These are phyloP conservation scores for Lichtheimia corymbifera DNA, from an alignment of 371 early-diverging fungal species.

Conservation along the genomic window DNA sequence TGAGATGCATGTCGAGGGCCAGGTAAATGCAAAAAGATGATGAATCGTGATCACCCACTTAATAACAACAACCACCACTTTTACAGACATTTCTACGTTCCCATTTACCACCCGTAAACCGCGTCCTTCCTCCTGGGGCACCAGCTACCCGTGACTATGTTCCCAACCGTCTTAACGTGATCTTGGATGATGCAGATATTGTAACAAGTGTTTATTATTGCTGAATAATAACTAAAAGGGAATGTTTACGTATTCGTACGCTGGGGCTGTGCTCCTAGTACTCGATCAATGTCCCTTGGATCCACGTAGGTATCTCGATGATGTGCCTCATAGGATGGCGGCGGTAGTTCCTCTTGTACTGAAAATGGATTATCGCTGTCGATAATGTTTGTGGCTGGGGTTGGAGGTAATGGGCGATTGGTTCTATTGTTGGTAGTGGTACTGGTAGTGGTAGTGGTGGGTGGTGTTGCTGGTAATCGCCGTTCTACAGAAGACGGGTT, in stretches of 20 bases:
- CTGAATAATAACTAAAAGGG: not conserved
- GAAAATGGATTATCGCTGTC: not conserved
- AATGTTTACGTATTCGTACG: constrained; percentile 2
- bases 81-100: not conserved
- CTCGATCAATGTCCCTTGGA: constrained; percentile 14
- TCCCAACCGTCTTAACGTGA: constrained; percentile 3
- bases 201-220: constrained; percentile 2
- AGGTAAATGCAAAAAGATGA: too few relatives aligned
- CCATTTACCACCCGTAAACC: not conserved
- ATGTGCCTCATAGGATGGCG: constrained; percentile 20
- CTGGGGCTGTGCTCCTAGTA: not conserved
- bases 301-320: constrained; percentile 15
- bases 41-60: not conserved
- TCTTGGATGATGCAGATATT: not conserved
- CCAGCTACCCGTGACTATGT: not conserved
- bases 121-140: not conserved
- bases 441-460: not conserved
- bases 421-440: not conserved
- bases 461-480: not conserved
- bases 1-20: not conserved
- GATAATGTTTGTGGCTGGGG: not conserved
- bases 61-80: not conserved
- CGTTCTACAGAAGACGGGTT: too few relatives aligned
- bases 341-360: constrained; percentile 4
- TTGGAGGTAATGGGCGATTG: not conserved